Percentiles rank a stretch among this genome's conserved stretches.
Conservation (phyloP, 208 protist species). For the Trichomonas gallinae region DNA sequence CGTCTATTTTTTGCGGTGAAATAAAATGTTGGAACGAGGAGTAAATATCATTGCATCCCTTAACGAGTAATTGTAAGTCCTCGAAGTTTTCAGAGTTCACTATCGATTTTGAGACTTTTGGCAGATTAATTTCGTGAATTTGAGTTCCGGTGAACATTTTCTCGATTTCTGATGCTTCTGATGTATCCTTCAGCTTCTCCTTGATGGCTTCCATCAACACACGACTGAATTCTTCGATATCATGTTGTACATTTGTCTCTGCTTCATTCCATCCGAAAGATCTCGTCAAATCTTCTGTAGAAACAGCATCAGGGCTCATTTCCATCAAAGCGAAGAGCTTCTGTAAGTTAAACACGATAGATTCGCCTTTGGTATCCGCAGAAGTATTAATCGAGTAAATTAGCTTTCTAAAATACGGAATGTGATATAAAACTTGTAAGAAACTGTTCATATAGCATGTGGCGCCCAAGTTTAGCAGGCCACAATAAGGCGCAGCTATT, state of each 20-base stretch:
- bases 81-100: neutral
- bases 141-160: neutral
- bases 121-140: neutral
- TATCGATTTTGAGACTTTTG: neutral
- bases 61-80: neutral
- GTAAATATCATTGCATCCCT: neutral
- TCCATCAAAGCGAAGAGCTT: neutral
- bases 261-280: neutral
- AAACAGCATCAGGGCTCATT: neutral
- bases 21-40: neutral
- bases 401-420: neutral
- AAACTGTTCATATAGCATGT: slow-evolving; percentile 7
- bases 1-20: slow-evolving; percentile 53
- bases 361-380: neutral
- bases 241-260: neutral
- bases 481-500: neutral
- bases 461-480: neutral
- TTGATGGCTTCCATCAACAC: neutral
- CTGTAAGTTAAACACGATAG: neutral
- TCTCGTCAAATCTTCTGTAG: neutral
- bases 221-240: neutral
- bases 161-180: neutral
- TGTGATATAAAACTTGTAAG: neutral
- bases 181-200: neutral
- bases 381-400: neutral